These are phyloP conservation scores for Fagopyrum tataricum DNA, from an alignment of 148 eudicot species.

Conservation along the genomic window DNA sequence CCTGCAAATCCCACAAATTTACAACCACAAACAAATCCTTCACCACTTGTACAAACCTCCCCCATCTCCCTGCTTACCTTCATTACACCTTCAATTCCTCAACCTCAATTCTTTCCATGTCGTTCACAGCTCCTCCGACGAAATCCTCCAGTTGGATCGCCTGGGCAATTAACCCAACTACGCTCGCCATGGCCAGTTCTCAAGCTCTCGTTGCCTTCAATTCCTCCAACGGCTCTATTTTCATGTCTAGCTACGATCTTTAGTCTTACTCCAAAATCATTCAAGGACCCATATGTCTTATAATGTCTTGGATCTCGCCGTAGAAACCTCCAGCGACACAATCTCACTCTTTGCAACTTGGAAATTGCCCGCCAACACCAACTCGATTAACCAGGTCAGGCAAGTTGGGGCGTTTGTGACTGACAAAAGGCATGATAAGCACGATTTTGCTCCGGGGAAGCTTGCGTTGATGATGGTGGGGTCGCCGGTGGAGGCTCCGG, in stretches of 20 bases:
- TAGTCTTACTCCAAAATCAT: slow-evolving; percentile 12
- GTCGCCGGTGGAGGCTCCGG: background rate
- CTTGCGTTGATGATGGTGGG: slow-evolving; percentile 17
- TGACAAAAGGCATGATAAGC: background rate
- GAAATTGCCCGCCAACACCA: background rate
- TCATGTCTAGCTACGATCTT: slow-evolving; percentile 21
- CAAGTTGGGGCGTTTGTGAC: slow-evolving; percentile 26
- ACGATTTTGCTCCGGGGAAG: slow-evolving; percentile 17
- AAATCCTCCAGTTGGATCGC: slow-evolving; percentile 32
- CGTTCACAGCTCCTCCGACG: slow-evolving; percentile 31
- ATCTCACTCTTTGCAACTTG: slow-evolving; percentile 27
- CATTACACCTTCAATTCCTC: slow-evolving; percentile 30
- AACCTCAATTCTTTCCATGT: slow-evolving; percentile 26
- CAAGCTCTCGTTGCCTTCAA: slow-evolving; percentile 25
- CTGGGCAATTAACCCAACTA: slow-evolving; percentile 32
- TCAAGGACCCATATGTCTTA: slow-evolving; percentile 25
- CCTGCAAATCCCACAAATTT: slow-evolving; percentile 27
- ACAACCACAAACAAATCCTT: slow-evolving; percentile 22
- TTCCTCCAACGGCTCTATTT: slow-evolving; percentile 7
- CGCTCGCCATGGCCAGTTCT: slow-evolving; percentile 21
- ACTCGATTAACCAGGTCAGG: slow-evolving; percentile 23
- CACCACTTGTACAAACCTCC: slow-evolving; percentile 29
- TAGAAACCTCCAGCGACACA: slow-evolving; percentile 7
- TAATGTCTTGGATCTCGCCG: slow-evolving; percentile 16
- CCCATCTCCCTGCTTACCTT: slow-evolving; percentile 28